These are phyloP conservation scores for Periconia sp. DNA, from an alignment of 2,329 filamentous ascomycete species.

Conservation along the genomic window DNA sequence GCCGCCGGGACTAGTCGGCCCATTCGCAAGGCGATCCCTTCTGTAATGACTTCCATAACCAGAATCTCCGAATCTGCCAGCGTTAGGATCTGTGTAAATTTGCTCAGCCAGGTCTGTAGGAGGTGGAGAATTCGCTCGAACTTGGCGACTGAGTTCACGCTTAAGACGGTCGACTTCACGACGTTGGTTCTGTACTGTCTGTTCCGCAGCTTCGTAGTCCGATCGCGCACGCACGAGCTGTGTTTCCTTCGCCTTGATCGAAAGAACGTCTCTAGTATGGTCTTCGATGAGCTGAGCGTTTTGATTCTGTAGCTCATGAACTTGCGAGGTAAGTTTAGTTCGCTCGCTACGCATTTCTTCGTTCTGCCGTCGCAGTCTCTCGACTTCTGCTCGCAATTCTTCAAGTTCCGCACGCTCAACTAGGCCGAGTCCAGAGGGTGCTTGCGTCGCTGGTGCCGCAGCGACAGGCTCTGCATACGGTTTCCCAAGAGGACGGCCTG, in stretches of 20 bases:
- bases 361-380: constrained; percentile 73
- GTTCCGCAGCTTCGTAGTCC: constrained; percentile 87
- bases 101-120: constrained; percentile 51
- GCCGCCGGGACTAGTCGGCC: constrained; percentile 40
- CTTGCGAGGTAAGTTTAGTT: constrained; percentile 80
- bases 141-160: constrained; percentile 71
- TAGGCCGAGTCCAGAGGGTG: constrained; percentile 70
- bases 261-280: constrained; percentile 91
- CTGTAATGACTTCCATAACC: constrained; percentile 36
- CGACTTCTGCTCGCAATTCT: constrained; percentile 83
- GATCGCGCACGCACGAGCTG: constrained; percentile 90
- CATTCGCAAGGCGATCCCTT: constrained; percentile 35
- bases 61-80: constrained; percentile 49
- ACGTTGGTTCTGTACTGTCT: constrained; percentile 80
- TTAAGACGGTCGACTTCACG: constrained; percentile 93
- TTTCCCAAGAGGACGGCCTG: constrained; percentile 83
- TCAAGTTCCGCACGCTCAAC: constrained; percentile 93
- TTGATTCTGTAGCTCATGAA: constrained; percentile 94
- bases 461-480: constrained; percentile 74
- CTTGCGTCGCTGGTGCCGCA: constrained; percentile 50
- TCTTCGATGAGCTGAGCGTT: constrained; percentile 97
- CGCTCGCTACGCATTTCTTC: constrained; percentile 86
- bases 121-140: constrained; percentile 62
- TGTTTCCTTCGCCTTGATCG: constrained; percentile 98
- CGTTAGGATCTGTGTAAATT: constrained; percentile 66